These are phyloP conservation scores for Geotrichum carabidarum DNA, from an alignment of 1,139 yeast genomes.

Conservation along the genomic window DNA sequence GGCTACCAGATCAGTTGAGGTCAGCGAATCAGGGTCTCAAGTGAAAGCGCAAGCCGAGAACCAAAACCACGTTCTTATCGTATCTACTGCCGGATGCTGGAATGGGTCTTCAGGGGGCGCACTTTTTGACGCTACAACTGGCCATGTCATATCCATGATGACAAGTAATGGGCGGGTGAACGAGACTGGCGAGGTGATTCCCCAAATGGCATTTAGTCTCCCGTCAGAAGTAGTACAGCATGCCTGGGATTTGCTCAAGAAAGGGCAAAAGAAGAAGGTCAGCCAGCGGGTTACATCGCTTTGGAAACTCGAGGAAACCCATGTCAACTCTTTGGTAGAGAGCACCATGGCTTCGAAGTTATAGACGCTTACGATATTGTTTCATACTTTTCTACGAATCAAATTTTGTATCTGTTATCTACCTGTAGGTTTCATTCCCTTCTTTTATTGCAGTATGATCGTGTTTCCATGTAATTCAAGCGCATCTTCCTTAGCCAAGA, in stretches of 20 bases:
- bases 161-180: constrained; percentile 55
- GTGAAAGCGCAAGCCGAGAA: neutral
- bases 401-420: no score
- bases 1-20: neutral
- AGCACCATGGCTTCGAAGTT: constrained; percentile 8
- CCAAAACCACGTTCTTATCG: constrained; percentile 40
- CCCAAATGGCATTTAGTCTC: constrained; percentile 44
- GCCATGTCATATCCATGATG: constrained; percentile 51
- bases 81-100: constrained; percentile 64
- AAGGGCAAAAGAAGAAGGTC: constrained; percentile 11
- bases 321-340: constrained; percentile 14
- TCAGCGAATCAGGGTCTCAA: constrained; percentile 11
- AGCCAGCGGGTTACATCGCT: constrained; percentile 9
- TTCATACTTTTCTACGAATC: no score
- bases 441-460: no score
- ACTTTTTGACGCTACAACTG: constrained; percentile 37
- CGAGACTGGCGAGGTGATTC: constrained; percentile 42
- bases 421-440: no score
- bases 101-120: constrained; percentile 78
- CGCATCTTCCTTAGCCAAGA: no score
- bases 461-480: no score
- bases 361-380: neutral
- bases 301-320: constrained; percentile 19
- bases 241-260: constrained; percentile 27
- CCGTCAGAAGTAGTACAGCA: constrained; percentile 36